phyloP scores from a whole-genome alignment of 306 rosid genomes.

The Hippophae tibetana region DNA sequence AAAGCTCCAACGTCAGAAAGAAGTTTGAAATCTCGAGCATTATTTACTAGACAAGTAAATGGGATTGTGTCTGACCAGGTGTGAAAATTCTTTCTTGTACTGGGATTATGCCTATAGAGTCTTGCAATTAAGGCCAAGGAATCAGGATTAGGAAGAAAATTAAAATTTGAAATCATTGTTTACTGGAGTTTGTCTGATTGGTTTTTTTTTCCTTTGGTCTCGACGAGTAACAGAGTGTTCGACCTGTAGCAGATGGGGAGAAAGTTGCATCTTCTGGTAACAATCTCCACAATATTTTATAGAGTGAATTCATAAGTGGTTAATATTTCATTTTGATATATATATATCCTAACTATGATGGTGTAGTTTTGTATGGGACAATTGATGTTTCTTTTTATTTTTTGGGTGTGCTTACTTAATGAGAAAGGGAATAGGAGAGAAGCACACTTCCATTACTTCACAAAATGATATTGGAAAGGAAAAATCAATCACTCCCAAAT shows the following conservation, averaged over 20 bases:
- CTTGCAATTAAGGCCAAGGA: not conserved
- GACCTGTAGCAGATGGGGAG: slow-evolving; percentile 58
- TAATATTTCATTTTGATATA: not conserved
- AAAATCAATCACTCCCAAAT: no score
- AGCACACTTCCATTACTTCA: no score
- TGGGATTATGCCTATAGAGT: slow-evolving; percentile 1
- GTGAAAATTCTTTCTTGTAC: slow-evolving; percentile 13
- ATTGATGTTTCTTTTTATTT: no score
- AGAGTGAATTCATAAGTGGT: not conserved
- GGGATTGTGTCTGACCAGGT: slow-evolving; percentile 83
- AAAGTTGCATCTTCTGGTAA: slow-evolving; percentile 62
- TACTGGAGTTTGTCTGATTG: slow-evolving; percentile 6
- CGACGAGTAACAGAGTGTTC: slow-evolving; percentile 47
- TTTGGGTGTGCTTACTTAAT: no score
- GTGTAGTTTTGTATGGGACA: not conserved
- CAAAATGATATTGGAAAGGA: no score
- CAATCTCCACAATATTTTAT: slow-evolving; percentile 8
- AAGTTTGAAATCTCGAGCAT: slow-evolving; percentile 53
- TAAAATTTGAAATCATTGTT: not conserved
- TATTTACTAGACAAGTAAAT: slow-evolving; percentile 80
- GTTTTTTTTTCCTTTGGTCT: slow-evolving; percentile 11
- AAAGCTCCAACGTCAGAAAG: slow-evolving; percentile 76
- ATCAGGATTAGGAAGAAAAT: not conserved
- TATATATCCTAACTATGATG: not conserved
- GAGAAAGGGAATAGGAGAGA: no score